Percentiles rank a stretch among this genome's conserved stretches.
These are phyloP conservation scores for Irineochytrium annulatum DNA, from an alignment of 192 early-diverging fungal genomes.

Conservation along the genomic window DNA sequence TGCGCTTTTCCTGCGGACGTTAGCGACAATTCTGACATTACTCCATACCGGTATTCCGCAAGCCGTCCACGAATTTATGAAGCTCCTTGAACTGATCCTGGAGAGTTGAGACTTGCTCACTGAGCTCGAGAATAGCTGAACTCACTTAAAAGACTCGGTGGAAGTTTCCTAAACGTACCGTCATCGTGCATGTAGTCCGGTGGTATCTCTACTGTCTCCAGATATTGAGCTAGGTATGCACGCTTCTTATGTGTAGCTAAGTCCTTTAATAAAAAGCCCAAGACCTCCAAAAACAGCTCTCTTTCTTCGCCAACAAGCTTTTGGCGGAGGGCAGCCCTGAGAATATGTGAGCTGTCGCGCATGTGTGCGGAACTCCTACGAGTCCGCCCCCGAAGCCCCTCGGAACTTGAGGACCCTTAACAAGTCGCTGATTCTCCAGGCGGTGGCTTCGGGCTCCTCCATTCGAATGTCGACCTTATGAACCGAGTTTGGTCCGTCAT, in stretches of 20 bases:
- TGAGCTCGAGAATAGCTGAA: constrained; percentile 45
- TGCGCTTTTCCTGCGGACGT: constrained; percentile 19
- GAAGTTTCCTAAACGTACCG: constrained; percentile 14
- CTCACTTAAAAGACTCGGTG: neutral
- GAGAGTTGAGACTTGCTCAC: constrained; percentile 37
- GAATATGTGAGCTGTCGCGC: neutral
- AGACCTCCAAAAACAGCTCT: constrained; percentile 29
- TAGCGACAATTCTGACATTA: neutral
- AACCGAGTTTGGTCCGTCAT: constrained; percentile 29
- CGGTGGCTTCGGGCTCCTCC: constrained; percentile 47
- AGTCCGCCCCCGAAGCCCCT: constrained; percentile 23
- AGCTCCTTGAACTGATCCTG: constrained; percentile 54
- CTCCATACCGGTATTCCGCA: constrained; percentile 34
- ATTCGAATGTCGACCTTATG: constrained; percentile 39
- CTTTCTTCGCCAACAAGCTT: constrained; percentile 36
- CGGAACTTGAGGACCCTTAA: constrained; percentile 49
- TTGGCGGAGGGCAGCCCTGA: constrained; percentile 32
- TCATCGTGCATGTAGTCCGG: constrained; percentile 55
- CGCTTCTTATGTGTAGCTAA: constrained; percentile 49
- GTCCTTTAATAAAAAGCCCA: constrained; percentile 50
- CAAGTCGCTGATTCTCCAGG: constrained; percentile 38
- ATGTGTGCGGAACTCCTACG: constrained; percentile 16
- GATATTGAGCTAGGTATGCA: constrained; percentile 50
- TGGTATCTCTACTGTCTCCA: constrained; percentile 48
- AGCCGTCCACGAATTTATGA: constrained; percentile 45